phyloP scores from a whole-genome alignment of 2,329 filamentous ascomycete species.

The Trichothecium sympodiale region DNA sequence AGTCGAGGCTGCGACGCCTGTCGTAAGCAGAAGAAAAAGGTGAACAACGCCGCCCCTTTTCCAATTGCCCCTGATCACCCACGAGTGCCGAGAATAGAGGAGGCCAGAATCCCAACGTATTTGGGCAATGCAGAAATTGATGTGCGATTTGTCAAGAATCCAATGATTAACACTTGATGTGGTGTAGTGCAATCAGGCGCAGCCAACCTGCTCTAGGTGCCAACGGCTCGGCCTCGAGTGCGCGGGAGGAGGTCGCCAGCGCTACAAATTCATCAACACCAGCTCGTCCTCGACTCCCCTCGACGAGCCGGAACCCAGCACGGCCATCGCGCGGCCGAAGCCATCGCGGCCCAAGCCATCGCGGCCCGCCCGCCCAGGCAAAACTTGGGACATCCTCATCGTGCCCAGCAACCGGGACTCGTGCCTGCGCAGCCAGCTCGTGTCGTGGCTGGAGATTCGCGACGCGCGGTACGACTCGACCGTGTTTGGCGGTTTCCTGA shows the following conservation, averaged over 20 bases:
- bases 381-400: not conserved
- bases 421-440: not conserved
- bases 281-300: not conserved
- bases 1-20: slow-evolving; percentile 39
- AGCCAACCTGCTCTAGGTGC: slow-evolving; percentile 33
- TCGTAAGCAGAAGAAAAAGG: slow-evolving; percentile 43
- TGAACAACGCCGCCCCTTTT: slow-evolving; percentile 12
- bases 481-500: not conserved
- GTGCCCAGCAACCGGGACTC: not conserved
- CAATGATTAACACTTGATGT: too few species aligned
- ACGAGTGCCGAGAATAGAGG: too few species aligned
- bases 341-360: not conserved
- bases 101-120: too few species aligned
- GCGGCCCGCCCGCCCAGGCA: not conserved
- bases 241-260: slow-evolving; percentile 31
- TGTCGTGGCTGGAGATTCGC: not conserved
- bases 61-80: too few species aligned
- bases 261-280: slow-evolving; percentile 32
- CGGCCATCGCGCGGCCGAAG: not conserved
- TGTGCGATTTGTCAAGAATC: too few species aligned
- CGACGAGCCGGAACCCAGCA: not conserved
- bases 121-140: too few species aligned
- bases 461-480: slow-evolving; percentile 1
- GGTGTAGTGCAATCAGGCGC: slow-evolving; percentile 32
- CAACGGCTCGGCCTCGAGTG: slow-evolving; percentile 30